Percentiles rank a stretch among this genome's conserved stretches.
These are phyloP conservation scores for Incumbomyces delicatus DNA, from an alignment of 2,329 filamentous ascomycete genomes.

Conservation along the genomic window DNA sequence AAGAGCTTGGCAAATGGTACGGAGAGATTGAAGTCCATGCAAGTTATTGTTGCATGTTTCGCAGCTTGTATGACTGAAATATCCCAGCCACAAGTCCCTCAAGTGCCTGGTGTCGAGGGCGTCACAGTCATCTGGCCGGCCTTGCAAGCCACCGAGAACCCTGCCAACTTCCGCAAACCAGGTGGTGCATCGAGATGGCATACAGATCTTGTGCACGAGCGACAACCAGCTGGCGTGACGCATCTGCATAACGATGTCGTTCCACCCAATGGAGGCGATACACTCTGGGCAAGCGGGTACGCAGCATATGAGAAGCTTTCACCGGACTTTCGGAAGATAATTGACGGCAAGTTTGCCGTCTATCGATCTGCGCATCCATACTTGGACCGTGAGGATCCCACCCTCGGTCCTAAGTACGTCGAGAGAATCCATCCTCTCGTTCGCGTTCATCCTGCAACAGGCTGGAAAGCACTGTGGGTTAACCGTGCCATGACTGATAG, in stretches of 20 bases:
- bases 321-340: slow-evolving; percentile 22
- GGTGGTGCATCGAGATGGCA: slow-evolving; percentile 45
- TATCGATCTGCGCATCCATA: slow-evolving; percentile 33
- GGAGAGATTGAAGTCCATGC: slow-evolving; percentile 39
- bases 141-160: slow-evolving; percentile 46
- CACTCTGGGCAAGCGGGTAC: slow-evolving; percentile 42
- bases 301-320: slow-evolving; percentile 49
- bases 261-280: slow-evolving; percentile 39
- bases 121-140: slow-evolving; percentile 50
- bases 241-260: slow-evolving; percentile 42
- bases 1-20: slow-evolving; percentile 23
- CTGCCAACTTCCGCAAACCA: slow-evolving; percentile 56
- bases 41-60: slow-evolving; percentile 40
- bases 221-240: slow-evolving; percentile 45
- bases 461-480: slow-evolving; percentile 22
- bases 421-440: slow-evolving; percentile 38
- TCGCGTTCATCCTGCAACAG: slow-evolving; percentile 39
- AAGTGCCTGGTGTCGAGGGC: slow-evolving; percentile 37
- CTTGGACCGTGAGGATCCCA: slow-evolving; percentile 49
- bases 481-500: slow-evolving; percentile 17
- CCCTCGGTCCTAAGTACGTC: slow-evolving; percentile 38
- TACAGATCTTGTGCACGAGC: slow-evolving; percentile 46
- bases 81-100: slow-evolving; percentile 52
- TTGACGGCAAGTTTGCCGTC: slow-evolving; percentile 24
- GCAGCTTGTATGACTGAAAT: slow-evolving; percentile 29